Evolutionary conservation across 352 stramenopile genomes (phyloP).

Genomic region (Globisporangium cystogenes): DNA sequence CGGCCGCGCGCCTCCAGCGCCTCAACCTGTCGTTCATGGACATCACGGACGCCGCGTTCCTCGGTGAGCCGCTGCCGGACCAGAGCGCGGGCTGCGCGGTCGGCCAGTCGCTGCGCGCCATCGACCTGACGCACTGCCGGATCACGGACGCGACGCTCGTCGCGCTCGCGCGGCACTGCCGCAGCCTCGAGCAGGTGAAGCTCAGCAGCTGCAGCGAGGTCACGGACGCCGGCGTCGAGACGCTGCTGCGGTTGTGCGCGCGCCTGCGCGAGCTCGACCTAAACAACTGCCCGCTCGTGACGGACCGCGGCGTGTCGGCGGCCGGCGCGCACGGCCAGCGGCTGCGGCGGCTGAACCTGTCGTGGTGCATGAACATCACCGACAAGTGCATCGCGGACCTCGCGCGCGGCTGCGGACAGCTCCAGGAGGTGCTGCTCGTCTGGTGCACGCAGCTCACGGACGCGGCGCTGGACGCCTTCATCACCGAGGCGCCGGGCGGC

Average conservation of each 20-base stretch:
- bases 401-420: slow-evolving; percentile 46
- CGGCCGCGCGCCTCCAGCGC: slow-evolving; percentile 46
- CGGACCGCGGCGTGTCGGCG: slow-evolving; percentile 59
- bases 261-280: slow-evolving; percentile 55
- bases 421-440: slow-evolving; percentile 63
- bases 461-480: slow-evolving; percentile 49
- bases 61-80: slow-evolving; percentile 18
- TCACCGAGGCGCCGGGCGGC: slow-evolving; percentile 12
- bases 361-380: slow-evolving; percentile 88
- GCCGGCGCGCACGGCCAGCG: slow-evolving; percentile 43
- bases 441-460: slow-evolving; percentile 85
- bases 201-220: slow-evolving; percentile 74
- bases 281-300: slow-evolving; percentile 80
- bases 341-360: slow-evolving; percentile 67
- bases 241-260: slow-evolving; percentile 45
- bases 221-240: slow-evolving; percentile 71
- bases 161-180: slow-evolving; percentile 57
- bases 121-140: slow-evolving; percentile 71
- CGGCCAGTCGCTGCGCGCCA: slow-evolving; percentile 30
- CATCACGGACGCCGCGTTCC: slow-evolving; percentile 62
- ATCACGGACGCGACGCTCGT: slow-evolving; percentile 70
- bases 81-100: slow-evolving; percentile 34
- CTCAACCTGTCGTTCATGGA: slow-evolving; percentile 86
- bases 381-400: slow-evolving; percentile 76
- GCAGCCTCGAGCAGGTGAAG: slow-evolving; percentile 56